Conservation (phyloP, 805 yeast species). For the Danielia oregonensis region DNA sequence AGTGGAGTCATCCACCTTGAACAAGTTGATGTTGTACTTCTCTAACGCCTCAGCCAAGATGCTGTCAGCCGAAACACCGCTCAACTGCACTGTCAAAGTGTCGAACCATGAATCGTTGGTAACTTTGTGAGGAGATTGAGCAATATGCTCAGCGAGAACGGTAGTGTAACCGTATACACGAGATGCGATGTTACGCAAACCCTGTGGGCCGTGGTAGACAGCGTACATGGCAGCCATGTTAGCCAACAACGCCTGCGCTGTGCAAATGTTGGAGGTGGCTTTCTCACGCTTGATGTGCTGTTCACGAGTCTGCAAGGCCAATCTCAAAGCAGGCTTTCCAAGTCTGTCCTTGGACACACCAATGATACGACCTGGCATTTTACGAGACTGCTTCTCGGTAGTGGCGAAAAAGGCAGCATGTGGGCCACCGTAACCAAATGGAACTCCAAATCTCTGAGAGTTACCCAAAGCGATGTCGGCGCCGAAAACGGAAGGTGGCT, state of each 20-base stretch:
- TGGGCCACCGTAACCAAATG: constrained; percentile 98
- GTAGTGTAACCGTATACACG: constrained; percentile 74
- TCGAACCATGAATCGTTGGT: constrained; percentile 74
- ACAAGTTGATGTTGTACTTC: constrained; percentile 69
- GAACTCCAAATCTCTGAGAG: constrained; percentile 95
- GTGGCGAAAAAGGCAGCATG: constrained; percentile 98
- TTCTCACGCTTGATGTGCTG: constrained; percentile 97
- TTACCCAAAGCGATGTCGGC: constrained; percentile 94
- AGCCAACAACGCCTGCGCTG: constrained; percentile 95
- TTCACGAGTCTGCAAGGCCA: constrained; percentile 96
- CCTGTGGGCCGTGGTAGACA: constrained; percentile 92
- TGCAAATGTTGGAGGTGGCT: constrained; percentile 97
- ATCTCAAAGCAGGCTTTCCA: constrained; percentile 83
- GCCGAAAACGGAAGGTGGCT: constrained; percentile 80
- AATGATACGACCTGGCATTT: constrained; percentile 94
- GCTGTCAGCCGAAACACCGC: constrained; percentile 49
- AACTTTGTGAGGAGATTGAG: constrained; percentile 40
- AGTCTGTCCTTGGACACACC: constrained; percentile 91
- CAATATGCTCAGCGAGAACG: constrained; percentile 60
- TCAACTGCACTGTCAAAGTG: constrained; percentile 67
- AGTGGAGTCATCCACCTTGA: constrained; percentile 55
- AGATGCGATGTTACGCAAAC: constrained; percentile 71
- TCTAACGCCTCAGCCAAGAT: constrained; percentile 56
- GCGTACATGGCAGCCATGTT: constrained; percentile 95
- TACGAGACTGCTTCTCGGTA: constrained; percentile 72